Evolutionary conservation across 208 protist genomes (phyloP), one percentile per base, ranked within the genome.

Genomic region (Sergeia podlipaevii): DNA sequence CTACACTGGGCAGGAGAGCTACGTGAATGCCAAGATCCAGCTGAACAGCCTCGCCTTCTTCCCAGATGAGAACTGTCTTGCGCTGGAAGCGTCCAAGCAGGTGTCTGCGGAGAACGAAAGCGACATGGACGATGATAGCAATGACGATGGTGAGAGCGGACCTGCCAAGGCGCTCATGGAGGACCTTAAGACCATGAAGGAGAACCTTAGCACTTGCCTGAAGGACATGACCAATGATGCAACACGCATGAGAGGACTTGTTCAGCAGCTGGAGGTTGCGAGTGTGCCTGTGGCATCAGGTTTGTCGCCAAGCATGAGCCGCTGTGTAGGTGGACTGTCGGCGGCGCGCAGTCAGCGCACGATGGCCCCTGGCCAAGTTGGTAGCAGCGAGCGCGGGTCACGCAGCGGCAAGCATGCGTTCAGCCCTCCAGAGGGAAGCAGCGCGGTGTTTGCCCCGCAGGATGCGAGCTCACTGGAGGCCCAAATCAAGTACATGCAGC

Each of bases 1-100:
- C 11, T 92, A 79, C 55, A 96, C 79, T 5, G 89, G 89, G 3
- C 81, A 92, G 60, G 89, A 96, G 69, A 80, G 70, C 34, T 91
- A 92, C 66, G 85, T 93, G 3, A 49, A 72, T 41, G 58, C 48
- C 10, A 74, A 72, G 54, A 86, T 90, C 27, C 45, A 75, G 44
- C 49, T 32, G 0, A 61, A 74, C 53, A 69, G 71, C 21, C 72
- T 93, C n/a, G 39, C 20, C 33, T 96, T 93, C 68, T 93, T 93
- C 59, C 89, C 89, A 1, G 70, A 88, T 26, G 67, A 67, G 21
- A 54, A 78, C 34, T 85, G 70, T 41, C 42, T 95, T 13, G 60
- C 77, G 15, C 55, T 95, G 36, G 29, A 27, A 13, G 67, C 38
- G 27, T 49, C 50, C 23, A 44, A 49, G 30, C 30, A 24, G 24